A percentile compares a stretch with the other conserved stretches of the same genome.
Conservation (phyloP, 2,329 filamentous ascomycete species). For the Ophiostoma novo-ulmi region DNA sequence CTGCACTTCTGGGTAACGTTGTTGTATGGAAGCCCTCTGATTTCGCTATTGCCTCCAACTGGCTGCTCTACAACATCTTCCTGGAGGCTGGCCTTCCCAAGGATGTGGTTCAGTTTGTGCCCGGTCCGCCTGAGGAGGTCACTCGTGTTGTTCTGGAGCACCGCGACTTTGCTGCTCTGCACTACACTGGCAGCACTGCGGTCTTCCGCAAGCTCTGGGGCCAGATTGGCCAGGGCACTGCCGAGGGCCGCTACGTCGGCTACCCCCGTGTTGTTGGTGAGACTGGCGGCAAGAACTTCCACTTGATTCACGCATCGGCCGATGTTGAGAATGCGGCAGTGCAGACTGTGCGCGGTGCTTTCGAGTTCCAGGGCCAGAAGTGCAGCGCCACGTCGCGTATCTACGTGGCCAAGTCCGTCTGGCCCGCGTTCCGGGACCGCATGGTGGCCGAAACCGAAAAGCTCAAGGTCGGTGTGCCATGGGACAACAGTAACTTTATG, state of each 20-base stretch:
- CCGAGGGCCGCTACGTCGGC: conserved; percentile 72
- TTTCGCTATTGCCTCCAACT: conserved; percentile 81
- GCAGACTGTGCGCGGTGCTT: conserved; percentile 45
- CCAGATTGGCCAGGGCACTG: conserved; percentile 74
- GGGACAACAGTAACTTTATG: conserved; percentile 38
- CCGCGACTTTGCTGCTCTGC: conserved; percentile 78
- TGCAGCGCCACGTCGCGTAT: conserved; percentile 48
- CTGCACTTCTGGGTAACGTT: conserved; percentile 87
- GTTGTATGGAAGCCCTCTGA: conserved; percentile 97
- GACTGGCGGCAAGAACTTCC: conserved; percentile 52
- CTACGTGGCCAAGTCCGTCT: conserved; percentile 49
- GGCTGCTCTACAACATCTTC: conserved; percentile 83
- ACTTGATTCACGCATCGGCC: conserved; percentile 44
- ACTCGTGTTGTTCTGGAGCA: conserved; percentile 73
- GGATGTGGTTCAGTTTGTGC: conserved; percentile 89
- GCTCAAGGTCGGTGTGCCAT: conserved; percentile 33
- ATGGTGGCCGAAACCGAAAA: conserved; percentile 37
- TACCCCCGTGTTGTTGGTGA: conserved; percentile 57
- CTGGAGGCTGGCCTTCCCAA: conserved; percentile 84
- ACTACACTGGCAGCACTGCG: conserved; percentile 89
- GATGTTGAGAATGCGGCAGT: conserved; percentile 43
- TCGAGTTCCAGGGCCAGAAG: conserved; percentile 50
- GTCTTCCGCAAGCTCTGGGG: conserved; percentile 89
- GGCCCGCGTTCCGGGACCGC: conserved; percentile 38
- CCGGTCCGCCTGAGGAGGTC: conserved; percentile 78